Base-by-base conservation (phyloP, 441 rosid species). In the Gossypium schwendimanii region DNA sequence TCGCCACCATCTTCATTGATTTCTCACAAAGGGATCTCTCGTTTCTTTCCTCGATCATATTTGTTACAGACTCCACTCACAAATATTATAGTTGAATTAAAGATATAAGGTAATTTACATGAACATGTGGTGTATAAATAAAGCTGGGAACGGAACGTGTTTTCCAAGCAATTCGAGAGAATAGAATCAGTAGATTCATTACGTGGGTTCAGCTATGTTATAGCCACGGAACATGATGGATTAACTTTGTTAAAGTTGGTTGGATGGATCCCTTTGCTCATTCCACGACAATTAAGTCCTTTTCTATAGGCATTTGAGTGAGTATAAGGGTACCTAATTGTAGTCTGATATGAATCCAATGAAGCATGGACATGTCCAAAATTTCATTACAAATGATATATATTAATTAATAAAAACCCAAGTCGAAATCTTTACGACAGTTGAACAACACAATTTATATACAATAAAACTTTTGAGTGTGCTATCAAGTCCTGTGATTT, bases 1-100 rank as follows among this genome's bases (percentile, higher is more conserved):
- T 85, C 2, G 74, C 75, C 70, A 78, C 81, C 81, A 87, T 68
- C 77, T 87, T 79, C 85, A 87, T 64, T 21, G 94, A 87, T 14
- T 75, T 81, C 77, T 80, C 86, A 23, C 82, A 73, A 0, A 89
- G 70, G 26, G 94, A 83, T 28, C 77, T 54, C 69, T 66, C 78
- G 70, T 57, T 82, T 50, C 81, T 77, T 20, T 70, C 65, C n/a
- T 78, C 78, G 18, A 53, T 14, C 50, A 69, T 69, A 8, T 69
- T 69, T 15, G 17, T n/a, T n/a, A n/a, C 44, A n/a, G n/a, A 69
- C 62, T 50, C 67, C 58, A 31, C 53, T 73, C 33, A 72, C 39
- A 24, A 47, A 8, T 9, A 10, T 7, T 44, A 2, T 60, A 45
- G 45, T 24, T 21, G 50, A 50, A 14, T 4, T 44, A 49, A 54